A percentile compares a stretch with the other conserved stretches of the same genome.
phyloP scores from a whole-genome alignment of 441 rosid species.

The Metrosideros polymorpha region DNA sequence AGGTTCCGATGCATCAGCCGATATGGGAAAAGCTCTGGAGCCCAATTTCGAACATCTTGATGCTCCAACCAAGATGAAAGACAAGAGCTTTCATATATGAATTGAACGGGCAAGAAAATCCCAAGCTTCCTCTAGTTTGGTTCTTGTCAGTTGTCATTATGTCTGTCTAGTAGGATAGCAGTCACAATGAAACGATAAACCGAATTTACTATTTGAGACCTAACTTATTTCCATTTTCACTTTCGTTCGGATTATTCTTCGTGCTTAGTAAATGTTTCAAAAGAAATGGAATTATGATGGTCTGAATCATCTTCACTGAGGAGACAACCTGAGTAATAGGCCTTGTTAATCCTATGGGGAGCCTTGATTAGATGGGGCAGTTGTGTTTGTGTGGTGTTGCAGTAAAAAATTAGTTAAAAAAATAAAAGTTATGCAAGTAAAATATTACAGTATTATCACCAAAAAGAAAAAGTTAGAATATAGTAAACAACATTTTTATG shows the following conservation, averaged over 20 bases:
- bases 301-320: not conserved
- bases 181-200: not conserved
- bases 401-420: not conserved
- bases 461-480: not conserved
- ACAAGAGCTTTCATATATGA: not conserved
- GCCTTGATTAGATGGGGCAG: not conserved
- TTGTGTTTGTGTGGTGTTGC: not conserved
- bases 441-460: not conserved
- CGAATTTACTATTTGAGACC: not conserved
- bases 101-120: not conserved
- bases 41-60: not conserved
- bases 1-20: not conserved
- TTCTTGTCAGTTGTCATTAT: not conserved
- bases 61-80: not conserved
- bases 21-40: not conserved
- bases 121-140: not conserved
- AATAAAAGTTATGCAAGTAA: not conserved
- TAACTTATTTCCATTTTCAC: not conserved
- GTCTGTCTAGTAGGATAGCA: not conserved
- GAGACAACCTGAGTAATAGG: not conserved
- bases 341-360: not conserved
- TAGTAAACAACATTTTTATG: not conserved
- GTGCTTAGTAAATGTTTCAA: not conserved
- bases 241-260: not conserved
- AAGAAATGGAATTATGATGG: not conserved